Percentiles rank a stretch among this genome's conserved stretches.
These are phyloP conservation scores for Chlorencoelia australis DNA, from an alignment of 2,329 filamentous ascomycete genomes.

Conservation along the genomic window DNA sequence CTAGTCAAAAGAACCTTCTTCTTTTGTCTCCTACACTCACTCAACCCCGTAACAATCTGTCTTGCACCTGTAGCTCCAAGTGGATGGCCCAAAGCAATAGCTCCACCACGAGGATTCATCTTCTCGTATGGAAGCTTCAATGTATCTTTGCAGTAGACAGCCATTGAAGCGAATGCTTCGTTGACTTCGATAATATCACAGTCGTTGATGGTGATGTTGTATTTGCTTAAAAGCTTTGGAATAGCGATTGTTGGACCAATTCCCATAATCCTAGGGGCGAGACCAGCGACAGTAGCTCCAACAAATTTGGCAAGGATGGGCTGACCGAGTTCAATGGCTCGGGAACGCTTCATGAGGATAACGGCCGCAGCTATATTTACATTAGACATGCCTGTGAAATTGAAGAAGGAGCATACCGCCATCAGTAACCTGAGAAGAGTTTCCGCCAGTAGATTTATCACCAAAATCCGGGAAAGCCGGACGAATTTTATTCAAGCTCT, in stretches of 20 bases:
- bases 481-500: slow-evolving; percentile 73
- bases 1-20: slow-evolving; percentile 87
- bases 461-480: slow-evolving; percentile 88
- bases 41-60: slow-evolving; percentile 83
- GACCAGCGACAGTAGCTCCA: slow-evolving; percentile 79
- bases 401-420: slow-evolving; percentile 46
- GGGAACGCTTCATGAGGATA: slow-evolving; percentile 88
- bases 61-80: slow-evolving; percentile 68
- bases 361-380: slow-evolving; percentile 59
- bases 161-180: slow-evolving; percentile 97
- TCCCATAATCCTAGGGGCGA: slow-evolving; percentile 93
- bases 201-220: slow-evolving; percentile 68
- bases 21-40: slow-evolving; percentile 72
- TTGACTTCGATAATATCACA: slow-evolving; percentile 90
- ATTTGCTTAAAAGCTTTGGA: slow-evolving; percentile 74
- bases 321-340: slow-evolving; percentile 75
- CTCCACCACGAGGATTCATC: slow-evolving; percentile 73
- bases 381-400: neutral
- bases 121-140: slow-evolving; percentile 63
- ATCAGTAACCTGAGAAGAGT: slow-evolving; percentile 91
- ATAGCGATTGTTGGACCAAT: slow-evolving; percentile 70
- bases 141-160: slow-evolving; percentile 76
- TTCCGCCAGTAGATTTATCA: slow-evolving; percentile 77
- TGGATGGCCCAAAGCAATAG: slow-evolving; percentile 75
- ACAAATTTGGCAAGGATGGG: slow-evolving; percentile 93